These are phyloP conservation scores for Pythium insidiosum DNA, from an alignment of 352 stramenopile species.

Conservation along the genomic window DNA sequence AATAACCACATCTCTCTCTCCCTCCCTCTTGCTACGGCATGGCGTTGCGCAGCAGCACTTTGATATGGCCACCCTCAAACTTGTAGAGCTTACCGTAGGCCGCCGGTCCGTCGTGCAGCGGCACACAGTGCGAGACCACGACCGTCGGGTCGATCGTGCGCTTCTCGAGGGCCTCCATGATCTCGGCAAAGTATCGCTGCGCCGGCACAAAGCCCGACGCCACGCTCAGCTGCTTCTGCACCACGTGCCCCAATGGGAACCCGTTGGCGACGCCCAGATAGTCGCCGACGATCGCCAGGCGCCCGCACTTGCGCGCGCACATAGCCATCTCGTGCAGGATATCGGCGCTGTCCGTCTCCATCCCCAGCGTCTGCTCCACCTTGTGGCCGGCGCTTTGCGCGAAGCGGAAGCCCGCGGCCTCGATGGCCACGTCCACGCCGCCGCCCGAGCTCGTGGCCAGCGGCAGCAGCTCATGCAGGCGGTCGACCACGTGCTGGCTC, in stretches of 20 bases:
- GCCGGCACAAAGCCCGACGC: constrained; percentile 20
- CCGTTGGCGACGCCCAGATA: constrained; percentile 21
- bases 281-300: constrained; percentile 23
- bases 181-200: constrained; percentile 24
- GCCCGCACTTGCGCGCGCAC: constrained; percentile 26
- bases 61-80: constrained; percentile 21
- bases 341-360: constrained; percentile 19
- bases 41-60: constrained; percentile 18
- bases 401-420: constrained; percentile 24
- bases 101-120: constrained; percentile 18
- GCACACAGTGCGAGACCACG: constrained; percentile 21
- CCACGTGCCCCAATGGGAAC: constrained; percentile 34
- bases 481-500: constrained; percentile 20
- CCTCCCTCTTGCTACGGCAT: constrained; percentile 7
- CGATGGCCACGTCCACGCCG: constrained; percentile 31
- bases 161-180: constrained; percentile 19
- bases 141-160: constrained; percentile 18
- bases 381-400: constrained; percentile 12
- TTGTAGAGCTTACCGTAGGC: constrained; percentile 26
- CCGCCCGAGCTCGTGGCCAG: constrained; percentile 14
- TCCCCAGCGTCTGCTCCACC: constrained; percentile 18
- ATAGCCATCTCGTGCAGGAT: constrained; percentile 21
- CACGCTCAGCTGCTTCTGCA: constrained; percentile 34
- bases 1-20: too few relatives aligned
- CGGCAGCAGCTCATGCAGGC: constrained; percentile 20